Percentiles rank a stretch among this genome's conserved stretches.
These are phyloP conservation scores for Xerophyta viscosa DNA, from an alignment of 106 monocot species.

Conservation along the genomic window DNA sequence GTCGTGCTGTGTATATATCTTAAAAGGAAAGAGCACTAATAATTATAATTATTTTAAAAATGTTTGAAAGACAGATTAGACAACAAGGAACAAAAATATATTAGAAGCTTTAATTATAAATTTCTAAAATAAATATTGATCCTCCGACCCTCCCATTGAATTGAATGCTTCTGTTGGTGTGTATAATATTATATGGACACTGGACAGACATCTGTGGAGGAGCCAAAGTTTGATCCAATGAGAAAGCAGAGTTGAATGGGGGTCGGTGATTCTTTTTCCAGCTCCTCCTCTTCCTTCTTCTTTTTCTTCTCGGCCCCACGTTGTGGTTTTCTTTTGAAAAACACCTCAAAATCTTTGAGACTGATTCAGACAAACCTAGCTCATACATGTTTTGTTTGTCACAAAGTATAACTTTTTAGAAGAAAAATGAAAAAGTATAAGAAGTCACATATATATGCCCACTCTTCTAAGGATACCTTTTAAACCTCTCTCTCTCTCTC, in stretches of 20 bases:
- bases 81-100: background rate
- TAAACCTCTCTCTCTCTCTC: conserved; percentile 1
- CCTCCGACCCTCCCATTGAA: too few relatives aligned
- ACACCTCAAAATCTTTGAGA: background rate
- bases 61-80: too few relatives aligned
- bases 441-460: background rate
- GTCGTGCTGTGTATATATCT: too few relatives aligned
- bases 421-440: background rate
- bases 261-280: conserved; percentile 33
- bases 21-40: too few relatives aligned
- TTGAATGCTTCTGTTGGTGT: conserved; percentile 1
- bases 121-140: background rate
- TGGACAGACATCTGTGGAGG: too few relatives aligned
- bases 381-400: background rate
- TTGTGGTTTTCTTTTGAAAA: too few relatives aligned
- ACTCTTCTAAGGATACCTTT: conserved; percentile 1
- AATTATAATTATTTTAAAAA: too few relatives aligned
- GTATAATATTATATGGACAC: too few relatives aligned
- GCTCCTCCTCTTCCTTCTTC: background rate
- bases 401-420: background rate
- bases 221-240: conserved; percentile 12
- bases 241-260: conserved; percentile 22
- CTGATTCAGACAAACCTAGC: conserved; percentile 14
- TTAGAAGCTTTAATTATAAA: too few relatives aligned
- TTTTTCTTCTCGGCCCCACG: too few relatives aligned